Evolutionary conservation across 768 basidiomycete genomes (phyloP).

Genomic region (Mycena metata): DNA sequence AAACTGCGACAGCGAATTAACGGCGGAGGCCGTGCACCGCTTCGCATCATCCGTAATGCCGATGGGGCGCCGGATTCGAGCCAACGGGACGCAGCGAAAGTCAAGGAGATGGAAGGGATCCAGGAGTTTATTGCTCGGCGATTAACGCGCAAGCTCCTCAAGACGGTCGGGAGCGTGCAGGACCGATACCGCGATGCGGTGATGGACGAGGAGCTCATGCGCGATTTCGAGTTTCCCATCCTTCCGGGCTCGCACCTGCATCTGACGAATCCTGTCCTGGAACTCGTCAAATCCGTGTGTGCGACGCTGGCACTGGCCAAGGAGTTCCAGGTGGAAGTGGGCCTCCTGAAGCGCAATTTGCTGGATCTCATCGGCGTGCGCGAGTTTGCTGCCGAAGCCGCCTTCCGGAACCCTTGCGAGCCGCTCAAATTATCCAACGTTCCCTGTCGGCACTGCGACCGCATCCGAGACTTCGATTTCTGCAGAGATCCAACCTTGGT

Average conservation of each 20-base stretch:
- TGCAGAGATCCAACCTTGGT: slow-evolving; percentile 92
- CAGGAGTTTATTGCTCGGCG: slow-evolving; percentile 83
- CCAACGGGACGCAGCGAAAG: slow-evolving; percentile 75
- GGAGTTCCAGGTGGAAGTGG: slow-evolving; percentile 89
- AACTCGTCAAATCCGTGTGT: slow-evolving; percentile 90
- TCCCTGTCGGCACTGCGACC: slow-evolving; percentile 89
- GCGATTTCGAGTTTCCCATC: slow-evolving; percentile 83
- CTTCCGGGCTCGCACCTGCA: slow-evolving; percentile 90
- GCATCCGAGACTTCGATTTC: slow-evolving; percentile 92
- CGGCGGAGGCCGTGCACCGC: slow-evolving; percentile 73
- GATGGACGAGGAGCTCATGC: slow-evolving; percentile 64
- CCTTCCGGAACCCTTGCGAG: slow-evolving; percentile 93
- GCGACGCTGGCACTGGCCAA: slow-evolving; percentile 84
- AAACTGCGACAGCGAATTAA: slow-evolving; percentile 76
- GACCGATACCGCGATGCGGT: slow-evolving; percentile 72
- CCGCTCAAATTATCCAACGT: slow-evolving; percentile 87
- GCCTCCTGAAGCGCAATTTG: slow-evolving; percentile 88
- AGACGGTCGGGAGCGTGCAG: slow-evolving; percentile 72
- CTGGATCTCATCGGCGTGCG: slow-evolving; percentile 89
- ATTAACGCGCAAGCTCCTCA: slow-evolving; percentile 86
- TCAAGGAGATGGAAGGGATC: slow-evolving; percentile 75
- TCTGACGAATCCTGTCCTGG: slow-evolving; percentile 84
- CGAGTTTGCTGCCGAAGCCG: slow-evolving; percentile 88
- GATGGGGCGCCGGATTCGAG: slow-evolving; percentile 74
- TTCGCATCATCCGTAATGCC: slow-evolving; percentile 68